Evolutionary conservation across 331 rosid species (phyloP).

Genomic region (Phaseolus coccineus): DNA sequence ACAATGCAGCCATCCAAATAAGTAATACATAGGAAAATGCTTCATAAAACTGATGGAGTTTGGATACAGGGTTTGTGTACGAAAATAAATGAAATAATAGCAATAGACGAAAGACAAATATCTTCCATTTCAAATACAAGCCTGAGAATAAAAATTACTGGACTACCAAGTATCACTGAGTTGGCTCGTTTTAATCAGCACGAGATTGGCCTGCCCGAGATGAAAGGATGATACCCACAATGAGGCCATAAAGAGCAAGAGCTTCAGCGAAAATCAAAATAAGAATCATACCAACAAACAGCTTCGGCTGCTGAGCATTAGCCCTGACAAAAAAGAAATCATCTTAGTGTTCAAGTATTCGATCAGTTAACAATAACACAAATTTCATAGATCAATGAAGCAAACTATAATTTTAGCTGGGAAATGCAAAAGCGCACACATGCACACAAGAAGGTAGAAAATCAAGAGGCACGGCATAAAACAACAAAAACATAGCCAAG

Average conservation of each 20-base stretch:
- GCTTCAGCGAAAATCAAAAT: slow-evolving; percentile 81
- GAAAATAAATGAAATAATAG: slow-evolving; percentile 41
- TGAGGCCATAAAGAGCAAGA: slow-evolving; percentile 84
- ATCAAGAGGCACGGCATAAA: neutral
- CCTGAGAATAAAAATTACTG: slow-evolving; percentile 18
- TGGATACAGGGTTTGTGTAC: slow-evolving; percentile 19
- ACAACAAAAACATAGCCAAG: neutral
- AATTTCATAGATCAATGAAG: too few relatives aligned
- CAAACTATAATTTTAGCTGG: too few relatives aligned
- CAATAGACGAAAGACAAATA: slow-evolving; percentile 1
- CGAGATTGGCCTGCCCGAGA: slow-evolving; percentile 84
- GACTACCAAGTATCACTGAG: slow-evolving; percentile 28
- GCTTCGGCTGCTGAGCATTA: slow-evolving; percentile 89
- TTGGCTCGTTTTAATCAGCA: slow-evolving; percentile 54
- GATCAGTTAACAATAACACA: neutral
- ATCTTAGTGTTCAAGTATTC: slow-evolving; percentile 20
- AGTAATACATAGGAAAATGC: slow-evolving; percentile 25
- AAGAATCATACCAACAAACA: slow-evolving; percentile 85
- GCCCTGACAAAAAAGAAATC: slow-evolving; percentile 57
- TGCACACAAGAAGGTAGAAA: neutral
- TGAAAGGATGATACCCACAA: slow-evolving; percentile 84
- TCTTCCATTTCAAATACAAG: slow-evolving; percentile 30
- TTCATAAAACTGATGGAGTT: slow-evolving; percentile 13
- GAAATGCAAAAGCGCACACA: too few relatives aligned
- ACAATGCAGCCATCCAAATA: slow-evolving; percentile 15